phyloP scores from a whole-genome alignment of 768 basidiomycete genomes.

The Leccinum rimulosum region DNA sequence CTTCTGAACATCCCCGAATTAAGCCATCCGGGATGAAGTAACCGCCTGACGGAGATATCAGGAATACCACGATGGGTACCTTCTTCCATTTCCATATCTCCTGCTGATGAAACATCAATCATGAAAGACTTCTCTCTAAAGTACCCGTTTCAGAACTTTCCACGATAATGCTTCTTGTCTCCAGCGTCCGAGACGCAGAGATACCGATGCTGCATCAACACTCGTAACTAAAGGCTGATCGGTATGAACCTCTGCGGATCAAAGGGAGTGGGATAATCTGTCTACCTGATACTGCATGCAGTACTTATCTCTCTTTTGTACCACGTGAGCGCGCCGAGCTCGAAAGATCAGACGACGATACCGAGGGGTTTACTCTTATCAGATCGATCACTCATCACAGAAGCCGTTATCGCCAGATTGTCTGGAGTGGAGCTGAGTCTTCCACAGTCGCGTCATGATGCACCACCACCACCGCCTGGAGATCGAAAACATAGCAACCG shows the following conservation, averaged over 20 bases:
- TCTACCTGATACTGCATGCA: neutral
- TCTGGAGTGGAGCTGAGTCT: conserved; percentile 38
- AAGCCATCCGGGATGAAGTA: neutral
- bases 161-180: conserved; percentile 75
- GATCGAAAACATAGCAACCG: conserved; percentile 60
- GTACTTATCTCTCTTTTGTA: neutral
- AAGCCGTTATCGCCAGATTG: conserved; percentile 47
- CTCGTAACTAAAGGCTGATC: conserved; percentile 81
- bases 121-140: conserved; percentile 75
- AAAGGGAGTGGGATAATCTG: neutral
- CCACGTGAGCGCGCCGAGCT: conserved; percentile 83
- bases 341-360: conserved; percentile 67
- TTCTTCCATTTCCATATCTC: conserved; percentile 3
- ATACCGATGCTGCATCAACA: conserved; percentile 71
- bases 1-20: conserved; percentile 89
- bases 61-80: conserved; percentile 77
- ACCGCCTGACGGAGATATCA: conserved; percentile 61
- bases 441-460: conserved; percentile 26
- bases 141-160: conserved; percentile 78
- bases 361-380: conserved; percentile 47
- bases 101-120: conserved; percentile 72
- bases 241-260: conserved; percentile 39
- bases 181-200: conserved; percentile 76
- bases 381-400: conserved; percentile 28
- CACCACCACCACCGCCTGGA: conserved; percentile 44